Base-by-base conservation (phyloP, 306 rosid genomes). In the Cucumis hystrix region DNA sequence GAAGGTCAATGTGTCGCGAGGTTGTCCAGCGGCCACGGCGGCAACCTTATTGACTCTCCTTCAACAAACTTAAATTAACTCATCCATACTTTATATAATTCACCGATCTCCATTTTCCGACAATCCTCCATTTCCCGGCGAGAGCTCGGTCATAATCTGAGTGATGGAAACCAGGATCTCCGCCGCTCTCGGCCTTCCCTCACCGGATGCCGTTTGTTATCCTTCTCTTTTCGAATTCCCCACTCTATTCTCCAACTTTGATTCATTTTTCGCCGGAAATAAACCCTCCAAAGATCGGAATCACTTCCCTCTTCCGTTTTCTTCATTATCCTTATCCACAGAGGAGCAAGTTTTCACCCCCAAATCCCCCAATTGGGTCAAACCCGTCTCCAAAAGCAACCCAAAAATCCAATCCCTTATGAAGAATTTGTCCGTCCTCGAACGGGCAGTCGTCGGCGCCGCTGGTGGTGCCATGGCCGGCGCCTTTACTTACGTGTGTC, bases 401-500 rank as follows among this genome's bases (percentile, higher is more conserved):
- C 88, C 83, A 70, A 83, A 72, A 45, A 25, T 80, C 75, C 87
- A 85, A 47, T 28, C 86, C 65, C 80, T 91, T 6, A 63, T 87
- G 51, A 87, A 84, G 73, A 78, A 77, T 69, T 91, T 94, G 56
- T 70, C 98, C n/a, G 85, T 91, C 73, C 13, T 89, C 77, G 98
- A 95, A 28, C 93, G 97, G 4, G 92, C 97, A 37, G 80, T 92
- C 72, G 91, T 95, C 67, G 98, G 98, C 28, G 98, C 95, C 0
- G 91, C 78, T 8, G 98, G 86, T 2, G 98, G 98, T 0, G 94
- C 96, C 41, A 86, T 92, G 18, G 97, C 98, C 2, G 98, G 98
- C 1, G 98, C 98, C n/a, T 95, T 95, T 83, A 94, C 98, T 43
- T 89, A 92, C 80, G 96, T 89, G 6, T 95, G 96, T 81, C 90